Evolutionary conservation across 2,329 filamentous ascomycete genomes (phyloP), one percentile per base, ranked within the genome.

Genomic region (Clarireedia monteithiana): DNA sequence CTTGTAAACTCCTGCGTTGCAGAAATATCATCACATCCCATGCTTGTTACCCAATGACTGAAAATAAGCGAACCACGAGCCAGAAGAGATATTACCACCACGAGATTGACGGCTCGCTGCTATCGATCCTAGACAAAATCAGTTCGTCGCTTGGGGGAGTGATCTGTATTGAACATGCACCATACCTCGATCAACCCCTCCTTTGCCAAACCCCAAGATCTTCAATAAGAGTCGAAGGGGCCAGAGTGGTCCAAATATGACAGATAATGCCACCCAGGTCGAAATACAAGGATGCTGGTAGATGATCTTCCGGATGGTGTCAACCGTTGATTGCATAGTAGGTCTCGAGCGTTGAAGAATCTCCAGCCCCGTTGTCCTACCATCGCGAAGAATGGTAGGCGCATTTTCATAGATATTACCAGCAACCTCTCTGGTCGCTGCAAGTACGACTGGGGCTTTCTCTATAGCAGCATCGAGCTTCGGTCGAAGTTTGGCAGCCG

Each of bases 141-240:
- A 42, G 17, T 15, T 42, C 6, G 39, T n/a, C 6, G 7, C 39
- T 20, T n/a, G n/a, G 6, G 10, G 30, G 30, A 42, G 5, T 14
- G 15, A 42, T 7, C 15, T 14, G 9, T 17, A 42, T 6, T 14
- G 6, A n/a, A n/a, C 9, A 42, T 42, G 15, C 15, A 42, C 5
- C 39, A 20, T 42, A 42, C 39, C 39, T 42, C 9, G 15, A n/a
- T 42, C 39, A n/a, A 42, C 39, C 6, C 39, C 39, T 20, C 47
- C 47, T 45, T 55, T 50, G 36, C 46, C 2, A 44, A 55, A 55
- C 24, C 53, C 53, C 20, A 55, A 44, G 12, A 55, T 26, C 36
- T n/a, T 44, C 20, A 50, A 39, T 14, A 55, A 15, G 34, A 24
- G 5, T 23, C 47, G 24, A 44, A 55, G 2, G 30, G 47, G 53